Evolutionary conservation across 495 filamentous ascomycete genomes (phyloP).

Genomic region (Aspergillus hancockii): DNA sequence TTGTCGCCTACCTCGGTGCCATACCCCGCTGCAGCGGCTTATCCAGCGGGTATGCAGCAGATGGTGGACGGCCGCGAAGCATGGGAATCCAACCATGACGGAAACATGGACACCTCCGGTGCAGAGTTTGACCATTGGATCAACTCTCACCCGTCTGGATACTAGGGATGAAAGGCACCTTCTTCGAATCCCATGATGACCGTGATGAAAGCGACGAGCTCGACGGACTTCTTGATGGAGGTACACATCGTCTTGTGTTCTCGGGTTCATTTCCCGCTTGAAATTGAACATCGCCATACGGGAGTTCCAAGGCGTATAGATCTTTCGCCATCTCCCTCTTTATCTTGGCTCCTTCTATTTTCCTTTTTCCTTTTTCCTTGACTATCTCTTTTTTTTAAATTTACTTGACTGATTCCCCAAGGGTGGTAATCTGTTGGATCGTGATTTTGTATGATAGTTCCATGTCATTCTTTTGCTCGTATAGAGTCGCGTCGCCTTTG

Average conservation of each 20-base stretch:
- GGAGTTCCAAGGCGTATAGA: slow-evolving; percentile 6
- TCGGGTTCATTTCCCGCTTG: slow-evolving; percentile 8
- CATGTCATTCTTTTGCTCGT: neutral
- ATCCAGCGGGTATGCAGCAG: slow-evolving; percentile 10
- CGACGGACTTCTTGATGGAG: neutral
- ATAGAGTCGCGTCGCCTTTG: neutral
- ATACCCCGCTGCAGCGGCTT: slow-evolving; percentile 8
- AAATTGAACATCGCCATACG: slow-evolving; percentile 1
- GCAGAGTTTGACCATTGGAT: slow-evolving; percentile 26
- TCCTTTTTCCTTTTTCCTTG: slow-evolving; percentile 4
- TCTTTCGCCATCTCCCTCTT: slow-evolving; percentile 3
- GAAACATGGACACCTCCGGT: slow-evolving; percentile 13
- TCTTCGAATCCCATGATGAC: slow-evolving; percentile 8
- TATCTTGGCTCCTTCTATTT: neutral
- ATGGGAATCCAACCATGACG: slow-evolving; percentile 23
- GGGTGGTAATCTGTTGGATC: neutral
- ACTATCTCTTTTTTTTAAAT: neutral
- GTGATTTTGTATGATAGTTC: neutral
- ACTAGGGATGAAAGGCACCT: slow-evolving; percentile 3
- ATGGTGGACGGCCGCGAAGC: slow-evolving; percentile 16
- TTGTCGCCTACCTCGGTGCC: slow-evolving; percentile 14
- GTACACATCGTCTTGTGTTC: slow-evolving; percentile 9
- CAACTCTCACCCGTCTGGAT: slow-evolving; percentile 15
- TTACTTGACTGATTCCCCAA: neutral
- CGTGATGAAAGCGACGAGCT: slow-evolving; percentile 20